A percentile compares a stretch with the other conserved stretches of the same genome.
Conservation (phyloP, 768 basidiomycete genomes). For the Kwoniella mangroviensis region DNA sequence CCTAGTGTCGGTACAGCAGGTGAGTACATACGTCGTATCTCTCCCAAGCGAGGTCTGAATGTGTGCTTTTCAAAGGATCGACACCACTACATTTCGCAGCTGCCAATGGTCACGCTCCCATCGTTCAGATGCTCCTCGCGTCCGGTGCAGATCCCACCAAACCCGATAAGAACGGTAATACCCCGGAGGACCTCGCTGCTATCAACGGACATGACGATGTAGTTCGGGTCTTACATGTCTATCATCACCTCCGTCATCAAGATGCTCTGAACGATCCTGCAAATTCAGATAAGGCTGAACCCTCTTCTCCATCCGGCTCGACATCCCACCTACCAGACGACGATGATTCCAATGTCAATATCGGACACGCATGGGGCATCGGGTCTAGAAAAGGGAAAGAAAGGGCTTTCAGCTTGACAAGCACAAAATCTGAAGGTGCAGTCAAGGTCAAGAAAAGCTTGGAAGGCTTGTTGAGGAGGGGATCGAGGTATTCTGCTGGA, state of each 20-base stretch:
- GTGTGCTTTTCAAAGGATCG: slow-evolving; percentile 64
- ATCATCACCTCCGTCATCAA: slow-evolving; percentile 57
- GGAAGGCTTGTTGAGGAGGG: slow-evolving; percentile 34
- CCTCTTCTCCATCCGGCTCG: slow-evolving; percentile 22
- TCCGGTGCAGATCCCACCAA: slow-evolving; percentile 81
- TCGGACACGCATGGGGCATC: slow-evolving; percentile 5
- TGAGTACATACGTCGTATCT: slow-evolving; percentile 28
- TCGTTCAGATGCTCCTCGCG: slow-evolving; percentile 78
- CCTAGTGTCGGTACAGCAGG: slow-evolving; percentile 56
- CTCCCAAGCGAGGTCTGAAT: slow-evolving; percentile 16
- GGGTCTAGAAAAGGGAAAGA: slow-evolving; percentile 47
- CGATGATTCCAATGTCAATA: slow-evolving; percentile 16
- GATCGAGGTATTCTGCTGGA: slow-evolving; percentile 16
- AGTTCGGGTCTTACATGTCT: slow-evolving; percentile 72
- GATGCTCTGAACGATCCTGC: slow-evolving; percentile 28
- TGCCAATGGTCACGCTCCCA: slow-evolving; percentile 83
- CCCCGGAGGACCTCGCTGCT: slow-evolving; percentile 79
- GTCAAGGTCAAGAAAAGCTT: slow-evolving; percentile 38
- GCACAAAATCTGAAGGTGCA: slow-evolving; percentile 33
- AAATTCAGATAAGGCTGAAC: slow-evolving; percentile 27
- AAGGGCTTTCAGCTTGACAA: slow-evolving; percentile 40
- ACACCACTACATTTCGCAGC: slow-evolving; percentile 97
- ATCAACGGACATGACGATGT: slow-evolving; percentile 80
- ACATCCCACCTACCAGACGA: slow-evolving; percentile 23
- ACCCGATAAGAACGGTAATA: slow-evolving; percentile 88